Conservation (phyloP, 768 basidiomycete genomes). For the Exidia glandulosa region DNA sequence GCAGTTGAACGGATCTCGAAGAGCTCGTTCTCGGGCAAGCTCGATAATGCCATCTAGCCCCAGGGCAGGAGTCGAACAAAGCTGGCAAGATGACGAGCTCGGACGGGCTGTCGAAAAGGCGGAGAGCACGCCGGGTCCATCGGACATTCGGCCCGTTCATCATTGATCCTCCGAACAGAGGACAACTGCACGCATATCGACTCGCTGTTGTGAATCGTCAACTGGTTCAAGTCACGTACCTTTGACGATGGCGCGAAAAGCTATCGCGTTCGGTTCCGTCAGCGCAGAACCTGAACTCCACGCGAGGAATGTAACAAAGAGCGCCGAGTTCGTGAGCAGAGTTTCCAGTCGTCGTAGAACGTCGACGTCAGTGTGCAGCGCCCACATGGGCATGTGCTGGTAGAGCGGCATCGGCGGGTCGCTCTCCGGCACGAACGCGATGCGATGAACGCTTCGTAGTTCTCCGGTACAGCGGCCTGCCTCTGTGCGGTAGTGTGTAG, state of each 20-base stretch:
- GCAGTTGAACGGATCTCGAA: not conserved
- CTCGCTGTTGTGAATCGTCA: too few relatives aligned
- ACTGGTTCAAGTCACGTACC: constrained; percentile 31
- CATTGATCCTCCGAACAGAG: too few relatives aligned
- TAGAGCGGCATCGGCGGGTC: not conserved
- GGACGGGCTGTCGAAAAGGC: too few relatives aligned
- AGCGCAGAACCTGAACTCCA: constrained; percentile 59
- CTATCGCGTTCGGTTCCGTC: constrained; percentile 66
- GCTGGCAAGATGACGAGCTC: too few relatives aligned
- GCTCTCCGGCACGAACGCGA: constrained; percentile 22
- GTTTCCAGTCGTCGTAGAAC: constrained; percentile 46
- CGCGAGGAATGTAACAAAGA: constrained; percentile 65
- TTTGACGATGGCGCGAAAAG: constrained; percentile 75
- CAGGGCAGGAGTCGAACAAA: too few relatives aligned
- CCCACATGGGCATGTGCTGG: constrained; percentile 43
- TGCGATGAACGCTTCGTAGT: constrained; percentile 40
- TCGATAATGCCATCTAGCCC: too few relatives aligned
- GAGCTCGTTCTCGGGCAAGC: too few relatives aligned
- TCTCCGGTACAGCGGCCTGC: constrained; percentile 40
- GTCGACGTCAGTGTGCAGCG: constrained; percentile 46
- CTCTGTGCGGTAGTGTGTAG: constrained; percentile 40
- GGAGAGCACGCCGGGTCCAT: too few relatives aligned
- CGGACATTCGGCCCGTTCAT: too few relatives aligned
- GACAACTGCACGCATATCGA: too few relatives aligned
- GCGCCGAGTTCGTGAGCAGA: constrained; percentile 55